Evolutionary conservation across 345 rosid genomes (phyloP), one percentile per base, ranked within the genome.

Genomic region (Arabis alpina): DNA sequence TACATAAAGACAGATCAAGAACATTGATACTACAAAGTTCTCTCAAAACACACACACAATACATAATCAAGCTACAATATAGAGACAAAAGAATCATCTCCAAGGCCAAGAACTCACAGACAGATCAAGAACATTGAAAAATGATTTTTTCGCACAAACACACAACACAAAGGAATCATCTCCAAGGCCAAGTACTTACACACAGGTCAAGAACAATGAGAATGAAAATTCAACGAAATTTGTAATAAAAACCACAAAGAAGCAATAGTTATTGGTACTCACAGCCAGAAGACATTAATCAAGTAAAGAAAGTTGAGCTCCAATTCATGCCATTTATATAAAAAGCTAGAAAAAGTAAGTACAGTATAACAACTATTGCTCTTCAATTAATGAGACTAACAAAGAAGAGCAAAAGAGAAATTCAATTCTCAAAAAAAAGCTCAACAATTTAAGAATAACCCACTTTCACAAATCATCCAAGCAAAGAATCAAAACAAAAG

Each of bases 401-500:
- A 68, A 54, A 61, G 37, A 66, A 60, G 61, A 73, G n/a, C 13
- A 66, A 73, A 43, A 65, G 34, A 45, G 51, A 11, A 50, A 19
- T 19, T 19, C 0, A 19, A 19, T 19, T 19, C 0, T 19, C 23
- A 19, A 19, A 19, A 19, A 19, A 19, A 19, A 19, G 23, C 23
- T 19, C 23, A 19, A 19, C 23, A 19, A 19, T 19, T 19, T 19
- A 19, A 19, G 23, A 19, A 19, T 19, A 19, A 19, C 23, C 23
- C 23, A 19, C 59, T 36, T 79, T 76, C 58, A 57, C 63, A 63
- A 55, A 69, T 63, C 75, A 63, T 56, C 13, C 75, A 81, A 81
- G 83, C 72, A 84, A 84, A 54, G 87, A 81, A 81, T 80, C 37
- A 34, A 61, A 71, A 19, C 23, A 19, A 19, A 19, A 19, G 23